A percentile compares a stretch with the other conserved stretches of the same genome.
Evolutionary conservation across 2,329 filamentous ascomycete species (phyloP).

Genomic region (Ophiostoma triangulosporum): DNA sequence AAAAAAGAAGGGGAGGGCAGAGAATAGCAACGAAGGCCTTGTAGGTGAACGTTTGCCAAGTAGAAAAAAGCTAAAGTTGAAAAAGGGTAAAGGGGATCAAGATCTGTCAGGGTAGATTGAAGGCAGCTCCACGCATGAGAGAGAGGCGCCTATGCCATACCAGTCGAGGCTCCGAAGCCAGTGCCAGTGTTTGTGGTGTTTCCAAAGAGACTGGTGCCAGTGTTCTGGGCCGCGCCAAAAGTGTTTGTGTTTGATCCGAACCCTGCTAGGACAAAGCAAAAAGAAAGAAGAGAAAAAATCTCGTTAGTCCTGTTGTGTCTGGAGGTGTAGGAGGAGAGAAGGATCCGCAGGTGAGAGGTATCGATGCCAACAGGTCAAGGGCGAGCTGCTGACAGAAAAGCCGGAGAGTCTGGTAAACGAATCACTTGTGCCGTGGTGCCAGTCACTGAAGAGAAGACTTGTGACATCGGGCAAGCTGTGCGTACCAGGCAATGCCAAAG

Average conservation of each 20-base stretch:
- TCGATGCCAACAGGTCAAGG: neutral
- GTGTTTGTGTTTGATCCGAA: conserved; percentile 16
- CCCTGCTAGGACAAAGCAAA: conserved; percentile 7
- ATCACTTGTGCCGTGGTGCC: neutral
- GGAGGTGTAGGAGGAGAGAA: conserved; percentile 1
- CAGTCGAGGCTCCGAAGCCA: conserved; percentile 14
- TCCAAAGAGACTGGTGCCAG: conserved; percentile 34
- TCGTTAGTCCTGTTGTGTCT: conserved; percentile 14
- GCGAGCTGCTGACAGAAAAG: neutral
- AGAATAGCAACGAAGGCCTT: neutral
- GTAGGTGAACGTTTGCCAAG: neutral
- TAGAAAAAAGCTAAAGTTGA: neutral
- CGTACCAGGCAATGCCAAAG: neutral
- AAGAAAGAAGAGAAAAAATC: conserved; percentile 8
- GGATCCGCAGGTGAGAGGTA: conserved; percentile 6
- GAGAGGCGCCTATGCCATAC: conserved; percentile 10
- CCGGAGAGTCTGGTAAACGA: neutral
- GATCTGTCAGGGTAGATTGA: neutral
- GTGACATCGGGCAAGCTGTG: neutral
- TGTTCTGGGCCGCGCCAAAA: conserved; percentile 26
- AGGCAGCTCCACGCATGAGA: neutral
- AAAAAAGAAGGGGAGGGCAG: neutral
- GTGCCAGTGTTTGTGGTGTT: conserved; percentile 2
- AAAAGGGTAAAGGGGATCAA: neutral
- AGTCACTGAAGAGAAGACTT: neutral